Conservation (phyloP, 176 grass and related monocot species). For the Eleusine indica region DNA sequence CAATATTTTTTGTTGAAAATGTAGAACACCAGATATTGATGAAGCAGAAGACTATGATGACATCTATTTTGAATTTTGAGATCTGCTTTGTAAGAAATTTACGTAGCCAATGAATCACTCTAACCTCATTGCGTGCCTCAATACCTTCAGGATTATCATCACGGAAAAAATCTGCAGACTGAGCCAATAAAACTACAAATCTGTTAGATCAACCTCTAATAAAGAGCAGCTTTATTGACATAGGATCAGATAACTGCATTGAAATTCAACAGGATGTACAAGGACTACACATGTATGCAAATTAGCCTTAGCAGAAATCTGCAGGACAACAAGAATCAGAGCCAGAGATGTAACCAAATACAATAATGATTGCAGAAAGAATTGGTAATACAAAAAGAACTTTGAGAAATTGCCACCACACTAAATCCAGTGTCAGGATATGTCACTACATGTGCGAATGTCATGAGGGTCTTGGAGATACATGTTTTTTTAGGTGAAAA, state of each 20-base stretch:
- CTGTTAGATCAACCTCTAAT: constrained; percentile 30
- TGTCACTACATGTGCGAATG: background rate
- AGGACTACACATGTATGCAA: constrained; percentile 8
- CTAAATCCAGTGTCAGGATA: background rate
- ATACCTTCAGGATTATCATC: constrained; percentile 92
- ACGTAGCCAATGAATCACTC: constrained; percentile 7
- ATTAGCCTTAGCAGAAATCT: constrained; percentile 14
- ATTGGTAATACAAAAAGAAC: background rate
- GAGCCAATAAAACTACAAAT: constrained; percentile 44
- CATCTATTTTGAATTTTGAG: constrained; percentile 3
- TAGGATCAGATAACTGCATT: constrained; percentile 25
- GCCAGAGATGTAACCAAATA: constrained; percentile 27
- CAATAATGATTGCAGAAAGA: constrained; percentile 15
- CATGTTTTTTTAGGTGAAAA: background rate
- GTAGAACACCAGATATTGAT: background rate
- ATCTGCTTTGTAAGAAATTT: constrained; percentile 11
- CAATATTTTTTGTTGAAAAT: constrained; percentile 18
- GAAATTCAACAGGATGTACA: constrained; percentile 14
- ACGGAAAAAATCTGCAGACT: constrained; percentile 96
- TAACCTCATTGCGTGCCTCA: constrained; percentile 98
- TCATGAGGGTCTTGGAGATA: background rate
- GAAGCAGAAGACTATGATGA: constrained; percentile 24
- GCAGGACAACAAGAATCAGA: constrained; percentile 32
- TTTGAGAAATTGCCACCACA: background rate
- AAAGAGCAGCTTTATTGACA: constrained; percentile 6